Conservation (phyloP, 768 basidiomycete species). For the Wakefieldia striispora region DNA sequence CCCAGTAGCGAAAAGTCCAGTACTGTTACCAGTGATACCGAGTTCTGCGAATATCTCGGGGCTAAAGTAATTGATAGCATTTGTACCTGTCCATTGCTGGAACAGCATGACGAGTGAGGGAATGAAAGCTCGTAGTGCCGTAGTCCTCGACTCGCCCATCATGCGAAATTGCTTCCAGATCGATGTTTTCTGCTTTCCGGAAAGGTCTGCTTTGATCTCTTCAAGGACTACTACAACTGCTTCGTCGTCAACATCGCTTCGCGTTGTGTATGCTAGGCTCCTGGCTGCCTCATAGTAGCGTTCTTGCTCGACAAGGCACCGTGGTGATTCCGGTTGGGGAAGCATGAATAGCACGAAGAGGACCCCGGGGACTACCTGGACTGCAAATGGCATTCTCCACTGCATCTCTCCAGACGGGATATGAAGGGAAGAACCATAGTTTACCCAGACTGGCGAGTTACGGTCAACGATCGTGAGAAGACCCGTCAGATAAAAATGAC, state of each 20-base stretch:
- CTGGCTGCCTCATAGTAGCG: conserved; percentile 40
- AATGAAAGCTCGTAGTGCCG: conserved; percentile 44
- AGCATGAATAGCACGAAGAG: conserved; percentile 46
- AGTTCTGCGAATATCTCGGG: conserved; percentile 49
- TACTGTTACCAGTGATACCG: conserved; percentile 42
- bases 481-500: conserved; percentile 2
- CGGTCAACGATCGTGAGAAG: neutral
- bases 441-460: conserved; percentile 43
- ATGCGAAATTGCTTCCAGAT: conserved; percentile 36
- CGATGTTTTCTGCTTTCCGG: conserved; percentile 37
- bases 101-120: conserved; percentile 48
- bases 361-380: conserved; percentile 53
- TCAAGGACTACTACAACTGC: conserved; percentile 37
- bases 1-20: conserved; percentile 52
- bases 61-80: conserved; percentile 55
- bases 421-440: conserved; percentile 41
- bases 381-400: conserved; percentile 52
- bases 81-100: conserved; percentile 52
- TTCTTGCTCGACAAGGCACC: conserved; percentile 52
- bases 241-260: conserved; percentile 33
- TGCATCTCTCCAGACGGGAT: conserved; percentile 40
- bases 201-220: conserved; percentile 50
- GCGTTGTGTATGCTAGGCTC: conserved; percentile 37
- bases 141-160: conserved; percentile 44
- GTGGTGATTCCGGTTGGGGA: conserved; percentile 53